Evolutionary conservation across 805 yeast genomes (phyloP), one percentile per base, ranked within the genome.

Genomic region (Lipomyces mesembrius): DNA sequence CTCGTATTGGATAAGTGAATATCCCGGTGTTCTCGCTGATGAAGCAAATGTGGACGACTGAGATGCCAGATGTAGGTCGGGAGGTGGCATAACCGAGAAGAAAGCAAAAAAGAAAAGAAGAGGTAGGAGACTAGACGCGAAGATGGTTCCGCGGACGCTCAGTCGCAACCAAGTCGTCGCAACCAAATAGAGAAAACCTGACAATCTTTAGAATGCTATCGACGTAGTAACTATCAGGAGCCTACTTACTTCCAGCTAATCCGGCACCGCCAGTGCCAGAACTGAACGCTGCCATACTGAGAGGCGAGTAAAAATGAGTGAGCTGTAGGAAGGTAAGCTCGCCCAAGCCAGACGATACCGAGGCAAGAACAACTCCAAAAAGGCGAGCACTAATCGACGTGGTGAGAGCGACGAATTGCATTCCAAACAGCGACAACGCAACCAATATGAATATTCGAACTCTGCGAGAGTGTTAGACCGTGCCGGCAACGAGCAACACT

Each of bases 211-310:
- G 17, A 34, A n/a, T 11, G 25, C n/a, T 25, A 12, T 61, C 29
- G n/a, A n/a, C 17, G 39, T 25, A 71, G 6, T 67, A 61, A n/a
- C 22, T 4, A 43, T 43, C 20, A 17, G 20, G 20, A 17, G 22
- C 49, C 8, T n/a, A 52, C 34, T 25, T 22, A 52, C 93, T 86
- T 0, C 98, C 99, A 22, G 85, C 83, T 4, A 94, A 77, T 0
- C 99, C 99, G 0, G 99, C 98, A 22, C 92, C 96, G 2, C 99
- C 98, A 0, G 98, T 94, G 0, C 99, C 99, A 7, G 92, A 85
- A 25, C 97, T 90, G 86, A 96, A 94, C 0, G 96, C 98, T 60
- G 88, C 86, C 57, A 94, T 58, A 17, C 72, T 59, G 14, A 66
- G 80, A n/a, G 75, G 71, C 20, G 82, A 81, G 76, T 87, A 92